These are phyloP conservation scores for Pseudogymnoascus sp. DNA, from an alignment of 2,329 filamentous ascomycete species.

Conservation along the genomic window DNA sequence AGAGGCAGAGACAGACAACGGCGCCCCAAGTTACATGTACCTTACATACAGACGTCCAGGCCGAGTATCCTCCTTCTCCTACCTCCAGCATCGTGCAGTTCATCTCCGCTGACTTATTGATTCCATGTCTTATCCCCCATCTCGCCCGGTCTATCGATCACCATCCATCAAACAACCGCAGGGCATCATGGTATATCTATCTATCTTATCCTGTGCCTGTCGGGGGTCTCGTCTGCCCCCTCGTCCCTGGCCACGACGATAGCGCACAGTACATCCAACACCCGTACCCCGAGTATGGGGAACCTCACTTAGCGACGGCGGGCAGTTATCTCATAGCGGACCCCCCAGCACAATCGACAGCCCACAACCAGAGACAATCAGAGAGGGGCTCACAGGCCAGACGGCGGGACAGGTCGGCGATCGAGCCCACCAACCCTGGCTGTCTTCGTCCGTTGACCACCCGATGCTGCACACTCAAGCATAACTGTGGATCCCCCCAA, in stretches of 20 bases:
- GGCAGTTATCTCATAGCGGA: slow-evolving; percentile 8
- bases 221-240: background rate
- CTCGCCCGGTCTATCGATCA: background rate
- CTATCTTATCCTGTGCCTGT: background rate
- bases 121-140: background rate
- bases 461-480: slow-evolving; percentile 3
- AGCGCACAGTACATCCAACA: background rate
- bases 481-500: background rate
- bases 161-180: background rate
- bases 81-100: background rate
- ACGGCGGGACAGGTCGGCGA: slow-evolving; percentile 4
- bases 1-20: background rate
- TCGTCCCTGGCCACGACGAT: background rate
- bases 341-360: background rate
- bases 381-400: background rate
- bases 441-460: background rate
- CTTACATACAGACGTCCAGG: background rate
- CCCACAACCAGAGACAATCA: background rate
- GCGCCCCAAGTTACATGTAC: background rate
- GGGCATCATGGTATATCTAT: background rate
- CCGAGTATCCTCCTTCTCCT: background rate
- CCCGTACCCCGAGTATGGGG: slow-evolving; percentile 2
- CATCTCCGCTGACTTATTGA: background rate
- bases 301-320: background rate
- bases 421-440: background rate